Conservation (phyloP, 2,329 filamentous ascomycete species). For the Macrophomina tecta region DNA sequence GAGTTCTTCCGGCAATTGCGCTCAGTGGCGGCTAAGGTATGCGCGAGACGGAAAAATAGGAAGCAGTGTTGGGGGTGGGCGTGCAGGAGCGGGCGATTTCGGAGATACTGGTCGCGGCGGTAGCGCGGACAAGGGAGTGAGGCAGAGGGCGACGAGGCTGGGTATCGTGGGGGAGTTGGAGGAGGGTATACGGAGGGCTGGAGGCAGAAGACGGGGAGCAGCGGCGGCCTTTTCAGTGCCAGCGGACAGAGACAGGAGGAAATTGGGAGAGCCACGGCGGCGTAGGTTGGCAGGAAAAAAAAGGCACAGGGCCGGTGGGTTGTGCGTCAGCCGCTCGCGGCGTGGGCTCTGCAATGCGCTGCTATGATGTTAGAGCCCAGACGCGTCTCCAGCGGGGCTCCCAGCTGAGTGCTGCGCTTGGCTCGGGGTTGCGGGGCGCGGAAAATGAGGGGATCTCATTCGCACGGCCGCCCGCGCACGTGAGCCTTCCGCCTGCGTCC, state of each 20-base stretch:
- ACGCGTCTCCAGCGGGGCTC: conserved; percentile 22
- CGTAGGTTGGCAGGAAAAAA: conserved; percentile 11
- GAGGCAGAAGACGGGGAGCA: neutral
- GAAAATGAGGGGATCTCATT: conserved; percentile 26
- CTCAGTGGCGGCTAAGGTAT: conserved; percentile 12
- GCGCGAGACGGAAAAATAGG: conserved; percentile 24
- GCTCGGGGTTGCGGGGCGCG: conserved; percentile 22
- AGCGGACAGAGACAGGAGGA: conserved; percentile 20
- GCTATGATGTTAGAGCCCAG: conserved; percentile 24
- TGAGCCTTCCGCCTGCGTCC: conserved; percentile 4
- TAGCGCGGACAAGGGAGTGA: no score
- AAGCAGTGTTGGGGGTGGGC: conserved; percentile 14
- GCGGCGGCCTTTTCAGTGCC: conserved; percentile 7
- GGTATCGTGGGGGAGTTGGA: conserved; percentile 7
- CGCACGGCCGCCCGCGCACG: conserved; percentile 12
- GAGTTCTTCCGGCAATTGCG: conserved; percentile 6
- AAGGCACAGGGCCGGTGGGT: conserved; percentile 23
- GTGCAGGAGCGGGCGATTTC: conserved; percentile 16
- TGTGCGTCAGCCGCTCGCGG: conserved; percentile 20
- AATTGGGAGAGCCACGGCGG: conserved; percentile 20
- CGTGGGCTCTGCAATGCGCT: conserved; percentile 7
- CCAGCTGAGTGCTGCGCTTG: conserved; percentile 15
- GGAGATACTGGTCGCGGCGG: neutral
- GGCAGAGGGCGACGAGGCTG: neutral
- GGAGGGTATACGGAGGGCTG: conserved; percentile 5